Percentiles rank a stretch among this genome's conserved stretches.
These are phyloP conservation scores for Amanita pseudoporphyria DNA, from an alignment of 768 basidiomycete genomes.

Conservation along the genomic window DNA sequence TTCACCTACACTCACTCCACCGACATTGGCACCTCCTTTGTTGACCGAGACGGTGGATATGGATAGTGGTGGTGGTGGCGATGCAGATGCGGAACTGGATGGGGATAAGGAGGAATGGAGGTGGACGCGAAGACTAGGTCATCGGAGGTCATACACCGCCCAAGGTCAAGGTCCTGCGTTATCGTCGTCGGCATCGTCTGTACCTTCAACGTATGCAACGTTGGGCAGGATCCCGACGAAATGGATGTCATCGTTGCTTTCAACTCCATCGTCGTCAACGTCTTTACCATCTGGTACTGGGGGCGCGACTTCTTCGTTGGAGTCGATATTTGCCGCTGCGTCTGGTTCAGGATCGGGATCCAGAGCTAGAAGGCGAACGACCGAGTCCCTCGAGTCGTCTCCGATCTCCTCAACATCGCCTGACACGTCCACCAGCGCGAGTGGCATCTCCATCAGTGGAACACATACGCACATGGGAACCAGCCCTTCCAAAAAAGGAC, in stretches of 20 bases:
- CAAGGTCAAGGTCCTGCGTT: too few relatives aligned
- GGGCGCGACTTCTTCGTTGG: constrained; percentile 11
- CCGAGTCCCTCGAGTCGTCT: neutral
- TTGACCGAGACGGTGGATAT: constrained; percentile 14
- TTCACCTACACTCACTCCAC: constrained; percentile 21
- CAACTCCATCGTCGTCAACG: constrained; percentile 4
- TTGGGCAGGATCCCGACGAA: constrained; percentile 38
- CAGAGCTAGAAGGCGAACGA: neutral
- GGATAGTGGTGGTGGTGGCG: too few relatives aligned
- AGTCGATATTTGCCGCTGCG: neutral
- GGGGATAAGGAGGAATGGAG: too few relatives aligned
- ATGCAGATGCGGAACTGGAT: too few relatives aligned
- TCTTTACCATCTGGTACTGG: neutral
- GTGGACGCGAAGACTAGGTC: too few relatives aligned
- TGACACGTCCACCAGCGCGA: neutral
- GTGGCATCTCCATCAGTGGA: neutral
- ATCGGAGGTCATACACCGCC: neutral
- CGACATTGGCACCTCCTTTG: constrained; percentile 28
- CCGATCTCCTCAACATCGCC: neutral
- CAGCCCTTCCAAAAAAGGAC: neutral
- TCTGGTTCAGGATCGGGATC: neutral
- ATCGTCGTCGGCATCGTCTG: constrained; percentile 1
- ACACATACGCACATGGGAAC: neutral
- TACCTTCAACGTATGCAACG: constrained; percentile 14
- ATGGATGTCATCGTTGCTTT: constrained; percentile 39